Conservation (phyloP, 2,329 filamentous ascomycete species). For the Phyllachora maydis region DNA sequence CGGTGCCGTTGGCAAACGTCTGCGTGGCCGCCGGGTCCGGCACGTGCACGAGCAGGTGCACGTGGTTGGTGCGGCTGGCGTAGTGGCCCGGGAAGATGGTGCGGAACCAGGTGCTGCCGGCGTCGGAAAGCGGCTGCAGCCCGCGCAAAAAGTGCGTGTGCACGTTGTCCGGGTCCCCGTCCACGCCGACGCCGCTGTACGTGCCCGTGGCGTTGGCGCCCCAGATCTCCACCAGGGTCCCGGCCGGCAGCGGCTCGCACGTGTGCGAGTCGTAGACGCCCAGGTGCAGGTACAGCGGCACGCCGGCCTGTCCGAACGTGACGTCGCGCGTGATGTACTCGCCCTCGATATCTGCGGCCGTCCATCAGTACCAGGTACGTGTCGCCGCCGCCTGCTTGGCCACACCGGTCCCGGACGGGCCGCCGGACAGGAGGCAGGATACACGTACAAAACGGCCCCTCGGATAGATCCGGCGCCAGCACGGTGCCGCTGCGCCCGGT, state of each 20-base stretch:
- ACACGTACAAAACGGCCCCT: no score
- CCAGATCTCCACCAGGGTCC: slow-evolving; percentile 22
- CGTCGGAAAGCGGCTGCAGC: slow-evolving; percentile 15
- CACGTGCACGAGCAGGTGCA: slow-evolving; percentile 16
- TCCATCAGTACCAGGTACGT: no score
- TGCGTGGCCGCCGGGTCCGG: slow-evolving; percentile 13
- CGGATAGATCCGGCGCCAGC: no score
- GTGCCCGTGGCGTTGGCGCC: not conserved
- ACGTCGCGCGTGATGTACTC: slow-evolving; percentile 20
- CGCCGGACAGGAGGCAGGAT: no score
- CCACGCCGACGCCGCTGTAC: not conserved
- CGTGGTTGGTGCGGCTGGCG: slow-evolving; percentile 16
- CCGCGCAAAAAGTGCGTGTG: slow-evolving; percentile 11
- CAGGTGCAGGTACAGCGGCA: slow-evolving; percentile 19
- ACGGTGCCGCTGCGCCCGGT: no score
- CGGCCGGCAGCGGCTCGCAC: slow-evolving; percentile 19
- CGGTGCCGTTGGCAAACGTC: slow-evolving; percentile 27
- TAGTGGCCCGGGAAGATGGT: slow-evolving; percentile 22
- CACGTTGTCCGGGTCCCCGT: not conserved
- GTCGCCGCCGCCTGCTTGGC: no score
- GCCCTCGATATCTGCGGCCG: slow-evolving; percentile 18
- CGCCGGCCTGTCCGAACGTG: slow-evolving; percentile 17
- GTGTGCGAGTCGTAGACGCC: slow-evolving; percentile 23
- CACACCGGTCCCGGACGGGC: no score
- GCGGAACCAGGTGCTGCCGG: slow-evolving; percentile 19